These are phyloP conservation scores for Cercospora berteroae DNA, from an alignment of 2,329 filamentous ascomycete genomes.

Conservation along the genomic window DNA sequence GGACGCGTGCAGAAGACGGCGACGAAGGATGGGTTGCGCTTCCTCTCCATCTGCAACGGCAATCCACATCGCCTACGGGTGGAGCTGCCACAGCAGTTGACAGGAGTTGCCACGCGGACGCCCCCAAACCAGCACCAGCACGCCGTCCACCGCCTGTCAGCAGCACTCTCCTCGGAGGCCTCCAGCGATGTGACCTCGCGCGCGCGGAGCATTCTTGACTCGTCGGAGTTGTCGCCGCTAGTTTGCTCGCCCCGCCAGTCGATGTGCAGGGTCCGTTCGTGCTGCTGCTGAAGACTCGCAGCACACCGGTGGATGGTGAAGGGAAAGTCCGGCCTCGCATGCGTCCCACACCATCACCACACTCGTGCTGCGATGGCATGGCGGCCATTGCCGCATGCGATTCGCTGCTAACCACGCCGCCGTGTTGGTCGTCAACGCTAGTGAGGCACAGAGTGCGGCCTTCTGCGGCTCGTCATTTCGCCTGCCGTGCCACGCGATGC, in stretches of 20 bases:
- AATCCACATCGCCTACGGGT: slow-evolving; percentile 1
- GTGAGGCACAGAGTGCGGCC: slow-evolving; percentile 15
- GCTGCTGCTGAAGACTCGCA: background rate
- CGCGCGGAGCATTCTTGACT: background rate
- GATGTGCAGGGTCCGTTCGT: background rate
- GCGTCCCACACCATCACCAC: background rate
- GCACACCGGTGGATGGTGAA: background rate
- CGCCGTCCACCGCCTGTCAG: background rate
- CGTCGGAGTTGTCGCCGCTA: background rate
- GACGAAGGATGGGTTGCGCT: background rate
- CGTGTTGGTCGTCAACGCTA: slow-evolving; percentile 5
- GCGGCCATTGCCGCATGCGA: background rate
- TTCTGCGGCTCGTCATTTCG: slow-evolving; percentile 25
- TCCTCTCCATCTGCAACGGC: slow-evolving; percentile 12
- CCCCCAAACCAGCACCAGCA: background rate
- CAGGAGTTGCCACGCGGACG: background rate
- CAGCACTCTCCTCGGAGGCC: background rate
- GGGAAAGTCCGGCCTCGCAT: background rate
- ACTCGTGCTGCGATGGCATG: background rate
- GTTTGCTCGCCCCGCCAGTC: background rate
- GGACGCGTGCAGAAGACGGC: background rate
- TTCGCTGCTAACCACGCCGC: slow-evolving; percentile 7
- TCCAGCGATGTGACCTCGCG: background rate
- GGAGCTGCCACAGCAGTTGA: background rate
- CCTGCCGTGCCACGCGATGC: slow-evolving; percentile 17